phyloP scores from a whole-genome alignment of 179 eudicot genomes.

The Beta macrorhiza region DNA sequence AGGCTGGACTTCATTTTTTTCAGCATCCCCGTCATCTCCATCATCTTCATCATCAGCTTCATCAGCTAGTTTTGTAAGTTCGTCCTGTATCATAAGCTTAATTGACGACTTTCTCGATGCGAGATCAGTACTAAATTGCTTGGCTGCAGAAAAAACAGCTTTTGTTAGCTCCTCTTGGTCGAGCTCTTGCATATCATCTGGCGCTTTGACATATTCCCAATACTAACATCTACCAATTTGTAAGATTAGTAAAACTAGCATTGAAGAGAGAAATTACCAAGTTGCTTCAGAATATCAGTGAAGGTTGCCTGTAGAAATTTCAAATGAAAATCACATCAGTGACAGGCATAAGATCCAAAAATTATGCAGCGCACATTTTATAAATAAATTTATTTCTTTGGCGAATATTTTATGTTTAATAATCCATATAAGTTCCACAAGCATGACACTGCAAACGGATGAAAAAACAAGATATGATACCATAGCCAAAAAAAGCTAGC shows the following conservation, averaged over 20 bases:
- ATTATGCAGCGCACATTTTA: background rate
- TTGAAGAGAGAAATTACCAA: constrained; percentile 45
- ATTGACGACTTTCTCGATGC: constrained; percentile 56
- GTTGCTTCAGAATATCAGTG: constrained; percentile 84
- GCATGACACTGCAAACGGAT: background rate
- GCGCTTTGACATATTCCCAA: background rate
- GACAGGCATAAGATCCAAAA: background rate
- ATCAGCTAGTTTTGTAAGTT: constrained; percentile 75
- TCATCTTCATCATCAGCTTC: constrained; percentile 81
- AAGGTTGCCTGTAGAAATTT: constrained; percentile 76
- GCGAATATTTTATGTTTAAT: background rate
- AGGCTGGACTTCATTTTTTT: constrained; percentile 41
- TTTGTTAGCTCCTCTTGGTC: background rate
- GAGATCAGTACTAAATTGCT: constrained; percentile 58
- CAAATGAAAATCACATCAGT: constrained; percentile 19
- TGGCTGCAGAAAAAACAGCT: constrained; percentile 37
- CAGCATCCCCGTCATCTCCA: constrained; percentile 33
- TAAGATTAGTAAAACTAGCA: background rate
- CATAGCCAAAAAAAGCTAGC: background rate
- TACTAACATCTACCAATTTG: background rate
- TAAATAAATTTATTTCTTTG: too few species aligned
- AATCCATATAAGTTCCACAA: background rate
- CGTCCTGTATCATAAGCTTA: constrained; percentile 79
- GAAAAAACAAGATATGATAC: background rate
- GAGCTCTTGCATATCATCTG: too few species aligned